Evolutionary conservation across 2,329 filamentous ascomycete genomes (phyloP), one percentile per base, ranked within the genome.

Genomic region (Calonectria hawksworthii): DNA sequence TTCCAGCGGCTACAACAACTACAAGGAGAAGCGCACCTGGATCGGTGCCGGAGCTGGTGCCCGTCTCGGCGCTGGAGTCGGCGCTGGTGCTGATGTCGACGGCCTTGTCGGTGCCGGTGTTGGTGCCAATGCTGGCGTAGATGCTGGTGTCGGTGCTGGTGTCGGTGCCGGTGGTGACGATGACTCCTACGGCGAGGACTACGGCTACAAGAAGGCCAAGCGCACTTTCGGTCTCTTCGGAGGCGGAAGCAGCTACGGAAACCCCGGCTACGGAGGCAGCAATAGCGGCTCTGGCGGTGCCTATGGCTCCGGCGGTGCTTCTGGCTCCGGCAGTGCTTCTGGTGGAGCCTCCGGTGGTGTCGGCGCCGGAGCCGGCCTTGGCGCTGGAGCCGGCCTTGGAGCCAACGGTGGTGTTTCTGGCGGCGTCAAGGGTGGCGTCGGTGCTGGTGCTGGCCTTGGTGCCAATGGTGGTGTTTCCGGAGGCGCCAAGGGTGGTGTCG

Each of bases 141-240:
- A 21, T 41, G 36, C 32, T 10, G 54, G 34, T 28, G 56, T 18
- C 8, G 28, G 16, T 4, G 26, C 34, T 28, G 56, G 34, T 28
- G 32, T n/a, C 4, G 51, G 51, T 16, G 28, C 28, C 23, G 54
- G 34, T 13, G 26, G 26, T 16, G 23, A 38, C n/a, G 26, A 41
- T 23, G 23, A 26, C n/a, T 38, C 32, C 10, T 36, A 38, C 36
- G 34, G 23, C n/a, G 13, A 23, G 21, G 34, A 26, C 56, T 26
- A 63, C n/a, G 56, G 56, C 23, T 63, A 63, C 56, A 63, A 63
- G 54, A 36, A 52, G 52, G 16, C 32, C 23, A 63, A 63, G 56
- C 56, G 56, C 23, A 63, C 56, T 5, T 63, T 63, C 34, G 56
- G 56, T 8, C n/a, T 63, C 56, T 38, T 63, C 5, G 34, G 56